Percentiles rank a stretch among this genome's conserved stretches.
phyloP scores from a whole-genome alignment of 2,329 filamentous ascomycete species.

The Fusarium siculi region DNA sequence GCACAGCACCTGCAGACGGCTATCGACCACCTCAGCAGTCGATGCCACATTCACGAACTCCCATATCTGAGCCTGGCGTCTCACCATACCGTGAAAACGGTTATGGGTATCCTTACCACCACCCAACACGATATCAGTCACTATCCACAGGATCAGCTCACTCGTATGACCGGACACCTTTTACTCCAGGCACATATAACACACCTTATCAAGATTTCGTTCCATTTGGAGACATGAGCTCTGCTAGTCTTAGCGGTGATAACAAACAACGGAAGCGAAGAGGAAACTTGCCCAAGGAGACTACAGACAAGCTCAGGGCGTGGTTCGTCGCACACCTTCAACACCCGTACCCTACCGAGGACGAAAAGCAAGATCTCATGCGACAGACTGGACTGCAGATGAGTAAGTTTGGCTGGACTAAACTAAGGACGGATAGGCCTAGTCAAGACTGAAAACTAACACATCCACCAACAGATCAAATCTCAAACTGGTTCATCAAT shows the following conservation, averaged over 20 bases:
- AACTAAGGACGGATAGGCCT: neutral
- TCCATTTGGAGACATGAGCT: conserved; percentile 55
- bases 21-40: conserved; percentile 47
- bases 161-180: conserved; percentile 57
- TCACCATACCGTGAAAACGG: conserved; percentile 48
- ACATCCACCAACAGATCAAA: conserved; percentile 63
- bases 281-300: conserved; percentile 90
- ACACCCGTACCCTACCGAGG: conserved; percentile 88
- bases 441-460: conserved; percentile 18
- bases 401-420: conserved; percentile 64
- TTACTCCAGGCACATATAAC: conserved; percentile 54
- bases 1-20: conserved; percentile 51
- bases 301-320: conserved; percentile 80
- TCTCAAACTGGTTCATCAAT: conserved; percentile 87
- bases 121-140: conserved; percentile 58
- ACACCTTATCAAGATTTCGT: conserved; percentile 56
- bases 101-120: conserved; percentile 55
- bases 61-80: conserved; percentile 47
- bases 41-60: conserved; percentile 40
- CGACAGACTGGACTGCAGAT: conserved; percentile 80
- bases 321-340: conserved; percentile 84
- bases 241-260: conserved; percentile 53
- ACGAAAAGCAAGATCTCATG: conserved; percentile 87
- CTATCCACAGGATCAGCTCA: conserved; percentile 57
- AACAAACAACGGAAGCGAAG: conserved; percentile 71